Evolutionary conservation across 345 rosid species (phyloP).

Genomic region (Brassica incana): DNA sequence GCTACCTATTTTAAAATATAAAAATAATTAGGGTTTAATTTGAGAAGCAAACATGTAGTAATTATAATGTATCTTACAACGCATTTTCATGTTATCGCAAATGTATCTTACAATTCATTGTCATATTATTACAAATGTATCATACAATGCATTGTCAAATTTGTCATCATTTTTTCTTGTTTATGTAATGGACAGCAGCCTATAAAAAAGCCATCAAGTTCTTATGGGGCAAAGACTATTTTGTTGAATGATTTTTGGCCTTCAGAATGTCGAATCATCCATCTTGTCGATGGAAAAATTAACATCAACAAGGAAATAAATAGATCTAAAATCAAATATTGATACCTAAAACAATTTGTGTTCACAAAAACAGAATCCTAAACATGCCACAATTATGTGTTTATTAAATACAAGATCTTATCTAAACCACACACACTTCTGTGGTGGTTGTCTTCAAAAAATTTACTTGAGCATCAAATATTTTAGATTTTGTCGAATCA

Average conservation of each 20-base stretch:
- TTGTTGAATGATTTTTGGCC: not conserved
- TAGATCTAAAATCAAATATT: not conserved
- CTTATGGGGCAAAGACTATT: not conserved
- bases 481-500: not conserved
- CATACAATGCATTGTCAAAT: not conserved
- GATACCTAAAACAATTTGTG: not conserved
- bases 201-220: not conserved
- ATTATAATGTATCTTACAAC: not conserved
- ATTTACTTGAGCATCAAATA: not conserved
- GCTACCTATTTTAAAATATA: too few relatives aligned
- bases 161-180: too few relatives aligned
- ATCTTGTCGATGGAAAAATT: not conserved
- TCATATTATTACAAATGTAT: not conserved
- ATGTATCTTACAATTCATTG: not conserved
- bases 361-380: not conserved
- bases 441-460: not conserved
- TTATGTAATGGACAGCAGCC: not conserved
- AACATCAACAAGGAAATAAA: not conserved
- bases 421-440: not conserved
- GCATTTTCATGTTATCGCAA: not conserved
- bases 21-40: not conserved
- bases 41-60: not conserved
- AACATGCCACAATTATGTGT: not conserved
- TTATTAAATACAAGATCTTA: not conserved
- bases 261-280: not conserved